Evolutionary conservation across 208 protist genomes (phyloP), one percentile per base, ranked within the genome.

Genomic region (Novymonas esmeraldas): DNA sequence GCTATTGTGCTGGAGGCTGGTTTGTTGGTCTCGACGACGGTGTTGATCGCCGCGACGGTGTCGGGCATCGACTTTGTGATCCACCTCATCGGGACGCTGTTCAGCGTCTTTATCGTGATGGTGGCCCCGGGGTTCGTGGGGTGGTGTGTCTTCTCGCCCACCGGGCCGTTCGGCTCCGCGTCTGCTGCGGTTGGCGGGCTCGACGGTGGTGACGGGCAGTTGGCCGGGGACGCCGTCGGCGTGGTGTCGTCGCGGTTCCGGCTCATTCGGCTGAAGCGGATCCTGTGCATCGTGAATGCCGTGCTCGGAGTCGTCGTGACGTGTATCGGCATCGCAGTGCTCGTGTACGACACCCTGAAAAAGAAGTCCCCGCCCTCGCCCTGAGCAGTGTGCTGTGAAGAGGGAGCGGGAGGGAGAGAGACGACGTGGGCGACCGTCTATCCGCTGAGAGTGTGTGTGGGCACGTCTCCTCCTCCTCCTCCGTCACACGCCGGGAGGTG

Each of bases 41-140:
- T 93, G 38, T 4, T 81, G 24, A 46, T 88, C 11, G 82, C 81
- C 14, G 73, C 60, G 1, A 46, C 76, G 0, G 79, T 93, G 44
- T 76, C 83, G 3, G 87, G 87, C 28, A 93, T 93, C 38, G 74
- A 70, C 22, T 76, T 89, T 48, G 81, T 88, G 36, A 93, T 93
- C 70, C 76, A 84, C 58, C 62, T 93, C 29, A 58, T 88, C 24
- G 87, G 87, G 39, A 80, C 79, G 0, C 64, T 93, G 13, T 84
- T 87, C 60, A 81, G 83, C 39, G 67, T 83, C 28, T 82, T 85
- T 62, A 51, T 89, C 38, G 85, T 93, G 61, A 75, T 89, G 44
- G 85, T 81, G n/a, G 69, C 58, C 1, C 87, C 87, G 26, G 81
- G 83, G 1, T 63, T 87, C 11, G 76, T 87, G 56, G 82, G 75